Evolutionary conservation across 805 yeast genomes (phyloP).

Genomic region (Maudiozyma barnettii): DNA sequence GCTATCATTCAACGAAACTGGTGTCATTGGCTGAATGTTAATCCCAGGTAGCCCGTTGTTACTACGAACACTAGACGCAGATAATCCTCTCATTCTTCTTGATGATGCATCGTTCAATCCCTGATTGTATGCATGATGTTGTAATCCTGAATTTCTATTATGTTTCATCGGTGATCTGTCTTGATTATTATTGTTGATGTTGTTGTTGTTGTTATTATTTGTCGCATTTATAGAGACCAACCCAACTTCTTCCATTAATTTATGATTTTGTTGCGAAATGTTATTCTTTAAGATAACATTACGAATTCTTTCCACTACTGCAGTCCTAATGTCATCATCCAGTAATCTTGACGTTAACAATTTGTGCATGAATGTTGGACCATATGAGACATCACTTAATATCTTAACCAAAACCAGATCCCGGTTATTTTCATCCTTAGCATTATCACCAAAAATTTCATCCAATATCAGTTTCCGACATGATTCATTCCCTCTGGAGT

Average conservation of each 20-base stretch:
- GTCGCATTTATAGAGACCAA: conserved; percentile 24
- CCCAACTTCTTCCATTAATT: conserved; percentile 89
- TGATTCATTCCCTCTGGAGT: conserved; percentile 51
- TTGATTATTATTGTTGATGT: neutral
- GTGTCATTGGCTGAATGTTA: conserved; percentile 2
- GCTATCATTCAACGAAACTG: neutral
- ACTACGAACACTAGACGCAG: conserved; percentile 22
- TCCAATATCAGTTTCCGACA: conserved; percentile 54
- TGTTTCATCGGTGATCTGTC: conserved; percentile 4
- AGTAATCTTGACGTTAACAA: conserved; percentile 57
- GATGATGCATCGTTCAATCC: neutral
- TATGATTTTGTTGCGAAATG: conserved; percentile 62
- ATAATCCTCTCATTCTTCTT: conserved; percentile 21
- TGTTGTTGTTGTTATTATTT: too few relatives aligned
- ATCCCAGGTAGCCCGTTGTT: conserved; percentile 6
- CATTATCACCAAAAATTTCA: conserved; percentile 47
- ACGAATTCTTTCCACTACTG: conserved; percentile 53
- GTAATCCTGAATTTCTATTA: neutral
- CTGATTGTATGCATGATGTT: neutral
- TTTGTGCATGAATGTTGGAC: conserved; percentile 71
- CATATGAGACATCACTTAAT: conserved; percentile 53
- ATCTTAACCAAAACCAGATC: conserved; percentile 39
- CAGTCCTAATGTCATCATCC: conserved; percentile 45
- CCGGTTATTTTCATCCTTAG: neutral
- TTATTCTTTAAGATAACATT: conserved; percentile 50